phyloP scores from a whole-genome alignment of 1,284 basidiomycete species.

The Athelia sp. region DNA sequence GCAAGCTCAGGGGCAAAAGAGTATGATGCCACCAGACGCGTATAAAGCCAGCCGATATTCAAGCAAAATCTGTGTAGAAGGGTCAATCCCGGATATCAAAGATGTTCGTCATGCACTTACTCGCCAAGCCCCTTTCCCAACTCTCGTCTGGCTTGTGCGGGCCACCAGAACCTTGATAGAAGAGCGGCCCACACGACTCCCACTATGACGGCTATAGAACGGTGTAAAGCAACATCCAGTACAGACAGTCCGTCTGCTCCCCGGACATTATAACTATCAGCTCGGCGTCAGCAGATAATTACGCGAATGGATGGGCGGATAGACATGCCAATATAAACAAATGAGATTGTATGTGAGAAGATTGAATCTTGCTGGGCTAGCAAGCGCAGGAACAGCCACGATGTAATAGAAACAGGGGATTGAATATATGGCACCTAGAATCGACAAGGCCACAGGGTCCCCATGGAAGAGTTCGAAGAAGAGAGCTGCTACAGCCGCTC shows the following conservation, averaged over 20 bases:
- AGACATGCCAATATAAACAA: constrained; percentile 75
- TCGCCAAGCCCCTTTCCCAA: constrained; percentile 83
- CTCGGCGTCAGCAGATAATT: constrained; percentile 1
- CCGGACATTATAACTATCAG: constrained; percentile 79
- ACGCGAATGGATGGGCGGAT: background rate
- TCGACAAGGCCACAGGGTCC: constrained; percentile 67
- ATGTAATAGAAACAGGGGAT: constrained; percentile 94
- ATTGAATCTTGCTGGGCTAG: constrained; percentile 83
- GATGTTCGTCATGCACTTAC: constrained; percentile 37
- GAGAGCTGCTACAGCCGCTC: constrained; percentile 71
- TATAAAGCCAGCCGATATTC: constrained; percentile 83
- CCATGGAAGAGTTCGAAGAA: constrained; percentile 77
- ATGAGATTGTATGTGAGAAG: constrained; percentile 89
- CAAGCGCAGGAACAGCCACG: constrained; percentile 73
- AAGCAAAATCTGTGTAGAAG: constrained; percentile 59
- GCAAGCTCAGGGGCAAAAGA: constrained; percentile 50
- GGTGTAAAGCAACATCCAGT: constrained; percentile 68
- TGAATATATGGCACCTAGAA: constrained; percentile 88
- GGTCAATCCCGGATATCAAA: constrained; percentile 1
- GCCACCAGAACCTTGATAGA: constrained; percentile 92
- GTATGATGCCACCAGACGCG: constrained; percentile 72
- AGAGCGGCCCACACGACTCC: constrained; percentile 90
- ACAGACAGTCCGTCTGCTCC: constrained; percentile 66
- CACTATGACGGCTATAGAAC: constrained; percentile 77
- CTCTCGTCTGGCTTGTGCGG: constrained; percentile 87